Conservation (phyloP, 805 yeast genomes). For the Zygotorulaspora sp. region DNA sequence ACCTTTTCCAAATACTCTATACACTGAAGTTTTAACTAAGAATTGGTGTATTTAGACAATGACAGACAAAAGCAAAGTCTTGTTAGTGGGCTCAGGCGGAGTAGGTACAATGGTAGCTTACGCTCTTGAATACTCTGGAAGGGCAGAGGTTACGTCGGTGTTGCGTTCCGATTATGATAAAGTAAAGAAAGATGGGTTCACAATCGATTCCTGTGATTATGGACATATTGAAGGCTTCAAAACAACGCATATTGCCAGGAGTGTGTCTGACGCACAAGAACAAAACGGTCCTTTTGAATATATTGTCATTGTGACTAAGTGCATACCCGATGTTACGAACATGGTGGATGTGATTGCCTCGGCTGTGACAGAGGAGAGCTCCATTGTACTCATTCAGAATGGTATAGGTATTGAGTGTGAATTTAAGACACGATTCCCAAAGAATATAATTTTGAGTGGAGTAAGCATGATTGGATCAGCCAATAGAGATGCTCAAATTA, state of each 20-base stretch:
- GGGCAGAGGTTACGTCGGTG: conserved; percentile 51
- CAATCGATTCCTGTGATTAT: conserved; percentile 53
- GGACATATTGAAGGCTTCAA: conserved; percentile 48
- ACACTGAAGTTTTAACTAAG: too few relatives aligned
- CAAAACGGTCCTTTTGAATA: conserved; percentile 44
- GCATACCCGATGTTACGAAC: conserved; percentile 49
- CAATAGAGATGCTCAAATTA: conserved; percentile 11
- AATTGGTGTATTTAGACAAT: too few relatives aligned
- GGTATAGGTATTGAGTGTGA: conserved; percentile 48
- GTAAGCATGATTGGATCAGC: conserved; percentile 18
- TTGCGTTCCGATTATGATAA: conserved; percentile 55
- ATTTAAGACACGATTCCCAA: conserved; percentile 4
- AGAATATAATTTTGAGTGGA: conserved; percentile 11
- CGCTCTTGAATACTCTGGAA: conserved; percentile 46
- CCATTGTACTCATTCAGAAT: conserved; percentile 7
- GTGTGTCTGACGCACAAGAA: conserved; percentile 39
- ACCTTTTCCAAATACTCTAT: too few relatives aligned
- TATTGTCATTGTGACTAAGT: conserved; percentile 56
- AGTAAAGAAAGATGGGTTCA: conserved; percentile 47
- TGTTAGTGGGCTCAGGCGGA: conserved; percentile 72
- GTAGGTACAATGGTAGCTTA: conserved; percentile 70
- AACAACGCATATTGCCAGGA: conserved; percentile 41
- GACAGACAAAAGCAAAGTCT: conserved; percentile 30
- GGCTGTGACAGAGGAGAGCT: conserved; percentile 39
- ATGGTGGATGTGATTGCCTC: conserved; percentile 45